A percentile compares a stretch with the other conserved stretches of the same genome.
Conservation (phyloP, 164 flowering plant genomes). For the Sextonia rubra region DNA sequence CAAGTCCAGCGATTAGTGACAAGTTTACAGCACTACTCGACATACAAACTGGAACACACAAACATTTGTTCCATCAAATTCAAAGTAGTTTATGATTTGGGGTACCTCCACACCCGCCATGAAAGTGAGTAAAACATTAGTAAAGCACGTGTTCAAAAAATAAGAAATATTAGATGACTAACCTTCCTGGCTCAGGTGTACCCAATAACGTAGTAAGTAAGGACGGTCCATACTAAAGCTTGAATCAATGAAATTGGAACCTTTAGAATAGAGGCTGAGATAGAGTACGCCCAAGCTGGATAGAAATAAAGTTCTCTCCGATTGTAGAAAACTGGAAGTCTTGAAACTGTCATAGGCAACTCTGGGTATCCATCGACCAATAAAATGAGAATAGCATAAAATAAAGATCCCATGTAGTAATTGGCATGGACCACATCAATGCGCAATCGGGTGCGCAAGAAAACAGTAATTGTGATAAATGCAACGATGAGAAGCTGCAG, state of each 20-base stretch:
- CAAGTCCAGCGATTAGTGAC: neutral
- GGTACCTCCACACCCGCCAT: neutral
- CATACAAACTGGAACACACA: neutral
- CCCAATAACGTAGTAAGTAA: conserved; percentile 65
- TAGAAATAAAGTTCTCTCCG: conserved; percentile 49
- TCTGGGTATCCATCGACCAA: conserved; percentile 45
- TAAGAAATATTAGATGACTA: neutral
- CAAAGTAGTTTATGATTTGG: neutral
- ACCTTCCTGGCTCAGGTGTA: conserved; percentile 60
- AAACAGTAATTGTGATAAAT: conserved; percentile 42
- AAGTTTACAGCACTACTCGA: neutral
- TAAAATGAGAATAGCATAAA: conserved; percentile 31
- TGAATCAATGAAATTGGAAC: conserved; percentile 58
- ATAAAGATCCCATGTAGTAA: conserved; percentile 43
- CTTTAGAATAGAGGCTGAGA: conserved; percentile 47
- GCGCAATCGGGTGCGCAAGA: conserved; percentile 32
- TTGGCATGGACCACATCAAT: conserved; percentile 34
- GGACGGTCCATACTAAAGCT: conserved; percentile 48
- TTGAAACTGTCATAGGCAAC: conserved; percentile 38
- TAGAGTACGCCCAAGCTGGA: conserved; percentile 63
- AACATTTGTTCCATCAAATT: neutral
- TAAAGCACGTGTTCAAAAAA: neutral
- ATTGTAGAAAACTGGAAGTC: conserved; percentile 51
- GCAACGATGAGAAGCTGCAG: conserved; percentile 47
- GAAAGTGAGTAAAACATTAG: too few species aligned